Conservation (phyloP, 2,329 filamentous ascomycete genomes). For the Gyromitra esculenta region DNA sequence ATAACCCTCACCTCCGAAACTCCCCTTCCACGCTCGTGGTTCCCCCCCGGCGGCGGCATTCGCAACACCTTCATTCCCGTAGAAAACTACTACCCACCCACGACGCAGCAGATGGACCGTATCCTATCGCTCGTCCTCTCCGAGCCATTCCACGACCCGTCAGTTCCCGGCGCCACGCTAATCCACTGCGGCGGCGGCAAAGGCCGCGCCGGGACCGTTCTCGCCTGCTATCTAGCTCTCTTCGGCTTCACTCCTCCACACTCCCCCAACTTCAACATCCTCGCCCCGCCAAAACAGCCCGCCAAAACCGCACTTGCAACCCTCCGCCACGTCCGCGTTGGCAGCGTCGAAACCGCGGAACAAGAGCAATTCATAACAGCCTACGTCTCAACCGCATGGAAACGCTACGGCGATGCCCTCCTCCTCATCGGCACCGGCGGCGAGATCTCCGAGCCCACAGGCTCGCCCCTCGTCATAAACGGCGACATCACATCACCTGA, state of each 20-base stretch:
- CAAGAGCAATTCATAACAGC: conserved; percentile 50
- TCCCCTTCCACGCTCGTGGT: conserved; percentile 45
- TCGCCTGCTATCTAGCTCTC: conserved; percentile 50
- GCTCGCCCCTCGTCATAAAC: conserved; percentile 13
- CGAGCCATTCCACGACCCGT: conserved; percentile 16
- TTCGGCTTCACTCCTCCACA: conserved; percentile 35
- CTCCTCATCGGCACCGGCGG: conserved; percentile 28
- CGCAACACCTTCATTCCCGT: conserved; percentile 48
- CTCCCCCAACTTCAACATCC: background rate
- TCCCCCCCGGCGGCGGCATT: conserved; percentile 24
- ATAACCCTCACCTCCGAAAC: conserved; percentile 52
- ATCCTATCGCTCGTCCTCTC: conserved; percentile 36
- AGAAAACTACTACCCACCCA: conserved; percentile 49
- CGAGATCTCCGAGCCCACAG: conserved; percentile 23
- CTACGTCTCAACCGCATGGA: conserved; percentile 50
- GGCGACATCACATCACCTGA: conserved; percentile 34
- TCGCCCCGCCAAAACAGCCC: conserved; percentile 2
- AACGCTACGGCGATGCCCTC: conserved; percentile 32
- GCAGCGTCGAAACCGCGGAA: conserved; percentile 49
- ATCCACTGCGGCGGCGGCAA: conserved; percentile 55
- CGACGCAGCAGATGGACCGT: conserved; percentile 45
- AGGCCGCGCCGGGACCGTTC: conserved; percentile 51
- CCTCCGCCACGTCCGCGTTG: conserved; percentile 34
- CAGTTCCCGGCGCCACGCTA: conserved; percentile 20
- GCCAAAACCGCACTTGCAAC: conserved; percentile 31